Percentiles rank a stretch among this genome's conserved stretches.
These are phyloP conservation scores for Globisporangium uncinulatum DNA, from an alignment of 352 stramenopile species.

Conservation along the genomic window DNA sequence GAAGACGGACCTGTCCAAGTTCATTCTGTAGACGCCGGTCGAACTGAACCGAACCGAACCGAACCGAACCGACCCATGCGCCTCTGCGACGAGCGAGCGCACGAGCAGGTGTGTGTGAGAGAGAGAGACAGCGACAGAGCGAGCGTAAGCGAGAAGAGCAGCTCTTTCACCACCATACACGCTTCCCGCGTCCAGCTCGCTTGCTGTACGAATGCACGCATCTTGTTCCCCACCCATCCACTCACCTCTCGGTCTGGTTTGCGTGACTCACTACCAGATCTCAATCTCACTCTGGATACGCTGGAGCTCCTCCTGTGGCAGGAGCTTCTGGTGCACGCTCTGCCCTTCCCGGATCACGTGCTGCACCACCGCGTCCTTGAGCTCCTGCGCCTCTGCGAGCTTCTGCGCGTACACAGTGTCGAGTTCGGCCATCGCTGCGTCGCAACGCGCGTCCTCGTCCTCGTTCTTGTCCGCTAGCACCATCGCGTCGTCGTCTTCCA, in stretches of 20 bases:
- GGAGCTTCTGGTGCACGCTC: conserved; percentile 34
- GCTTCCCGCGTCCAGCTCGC: not conserved
- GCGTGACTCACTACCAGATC: conserved; percentile 79
- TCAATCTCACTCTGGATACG: conserved; percentile 76
- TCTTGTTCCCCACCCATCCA: not conserved
- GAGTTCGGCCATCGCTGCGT: conserved; percentile 41
- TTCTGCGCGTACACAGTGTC: conserved; percentile 39
- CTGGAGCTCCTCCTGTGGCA: conserved; percentile 64
- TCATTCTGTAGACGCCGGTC: conserved; percentile 96
- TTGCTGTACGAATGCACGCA: not conserved
- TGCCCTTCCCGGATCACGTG: conserved; percentile 40
- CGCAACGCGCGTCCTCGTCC: conserved; percentile 34
- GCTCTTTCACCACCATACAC: not conserved
- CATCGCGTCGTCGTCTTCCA: conserved; percentile 30
- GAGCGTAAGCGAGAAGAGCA: too few relatives aligned
- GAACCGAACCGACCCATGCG: too few relatives aligned
- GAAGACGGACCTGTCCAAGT: conserved; percentile 96
- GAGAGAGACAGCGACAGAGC: not conserved
- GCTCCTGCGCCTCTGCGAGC: conserved; percentile 25
- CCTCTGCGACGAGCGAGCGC: not conserved
- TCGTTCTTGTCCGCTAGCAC: too few relatives aligned
- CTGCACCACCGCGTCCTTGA: conserved; percentile 40
- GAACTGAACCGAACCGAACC: too few relatives aligned
- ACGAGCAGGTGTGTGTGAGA: too few relatives aligned
- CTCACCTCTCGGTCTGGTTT: not conserved